Percentiles rank a stretch among this genome's conserved stretches.
Evolutionary conservation across 2,329 filamentous ascomycete species (phyloP).

Genomic region (Exophiala alcalophila): DNA sequence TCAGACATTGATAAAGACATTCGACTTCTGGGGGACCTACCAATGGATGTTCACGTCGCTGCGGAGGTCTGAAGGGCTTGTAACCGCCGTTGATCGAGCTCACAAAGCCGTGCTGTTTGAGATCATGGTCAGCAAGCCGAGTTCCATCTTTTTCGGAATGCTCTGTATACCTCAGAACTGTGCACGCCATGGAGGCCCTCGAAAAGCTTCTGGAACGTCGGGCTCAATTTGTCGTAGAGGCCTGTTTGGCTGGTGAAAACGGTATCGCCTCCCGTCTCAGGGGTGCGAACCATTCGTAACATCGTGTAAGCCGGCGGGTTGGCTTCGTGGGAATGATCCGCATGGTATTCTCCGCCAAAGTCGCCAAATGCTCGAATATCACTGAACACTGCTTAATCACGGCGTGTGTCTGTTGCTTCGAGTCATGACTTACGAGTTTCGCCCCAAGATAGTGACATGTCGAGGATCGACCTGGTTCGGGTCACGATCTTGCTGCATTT

Average conservation of each 20-base stretch:
- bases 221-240: slow-evolving; percentile 32
- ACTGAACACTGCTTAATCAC: too few relatives aligned
- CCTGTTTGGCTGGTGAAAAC: slow-evolving; percentile 31
- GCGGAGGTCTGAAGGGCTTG: slow-evolving; percentile 25
- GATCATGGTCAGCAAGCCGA: neutral
- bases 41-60: slow-evolving; percentile 25
- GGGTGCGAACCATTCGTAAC: slow-evolving; percentile 27
- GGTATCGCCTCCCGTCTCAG: slow-evolving; percentile 29
- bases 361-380: slow-evolving; percentile 26
- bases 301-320: slow-evolving; percentile 31
- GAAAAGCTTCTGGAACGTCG: slow-evolving; percentile 28
- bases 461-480: slow-evolving; percentile 30
- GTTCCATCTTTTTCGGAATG: neutral
- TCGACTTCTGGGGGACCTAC: too few relatives aligned
- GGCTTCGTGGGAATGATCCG: slow-evolving; percentile 30
- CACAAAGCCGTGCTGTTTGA: slow-evolving; percentile 15
- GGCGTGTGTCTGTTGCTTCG: neutral
- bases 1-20: neutral
- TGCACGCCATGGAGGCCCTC: slow-evolving; percentile 29
- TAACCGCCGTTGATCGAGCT: slow-evolving; percentile 26
- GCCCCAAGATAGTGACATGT: slow-evolving; percentile 31
- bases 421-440: slow-evolving; percentile 24
- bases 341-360: slow-evolving; percentile 27
- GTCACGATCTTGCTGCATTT: slow-evolving; percentile 28
- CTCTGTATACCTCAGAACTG: slow-evolving; percentile 25